A percentile compares a stretch with the other conserved stretches of the same genome.
phyloP scores from a whole-genome alignment of 768 basidiomycete species.

The Cyclocybe cylindracea region DNA sequence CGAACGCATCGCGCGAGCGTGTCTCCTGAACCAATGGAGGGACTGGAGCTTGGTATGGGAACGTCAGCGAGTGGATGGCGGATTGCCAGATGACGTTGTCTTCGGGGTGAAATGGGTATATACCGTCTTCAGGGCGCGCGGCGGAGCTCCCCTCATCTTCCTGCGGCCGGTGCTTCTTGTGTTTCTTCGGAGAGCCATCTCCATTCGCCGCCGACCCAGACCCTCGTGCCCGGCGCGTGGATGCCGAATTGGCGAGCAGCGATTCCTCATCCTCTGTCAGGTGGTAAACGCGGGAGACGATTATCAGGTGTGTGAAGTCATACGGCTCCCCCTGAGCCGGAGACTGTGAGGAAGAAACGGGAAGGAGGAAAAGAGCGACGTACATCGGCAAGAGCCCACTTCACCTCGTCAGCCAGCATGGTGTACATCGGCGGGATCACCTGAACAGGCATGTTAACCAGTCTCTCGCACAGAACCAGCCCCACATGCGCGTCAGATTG shows the following conservation, averaged over 20 bases:
- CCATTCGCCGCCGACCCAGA: slow-evolving; percentile 10
- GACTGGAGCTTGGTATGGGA: slow-evolving; percentile 51
- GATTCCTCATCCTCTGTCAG: slow-evolving; percentile 72
- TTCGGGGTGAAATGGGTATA: slow-evolving; percentile 84
- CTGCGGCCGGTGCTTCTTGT: slow-evolving; percentile 37
- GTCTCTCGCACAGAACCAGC: slow-evolving; percentile 81
- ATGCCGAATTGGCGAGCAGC: slow-evolving; percentile 43
- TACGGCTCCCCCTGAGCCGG: slow-evolving; percentile 57
- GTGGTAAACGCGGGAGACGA: slow-evolving; percentile 80
- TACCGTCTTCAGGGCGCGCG: slow-evolving; percentile 43
- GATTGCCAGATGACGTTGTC: slow-evolving; percentile 60
- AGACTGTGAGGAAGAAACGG: neutral
- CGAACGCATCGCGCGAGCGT: slow-evolving; percentile 67
- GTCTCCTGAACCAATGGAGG: slow-evolving; percentile 39
- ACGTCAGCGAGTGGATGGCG: slow-evolving; percentile 52
- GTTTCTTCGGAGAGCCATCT: slow-evolving; percentile 34
- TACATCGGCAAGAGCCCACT: slow-evolving; percentile 68
- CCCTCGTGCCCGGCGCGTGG: slow-evolving; percentile 16
- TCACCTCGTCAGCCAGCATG: slow-evolving; percentile 85
- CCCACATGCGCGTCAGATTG: slow-evolving; percentile 64
- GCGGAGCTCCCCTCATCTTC: slow-evolving; percentile 15
- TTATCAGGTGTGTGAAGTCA: slow-evolving; percentile 69
- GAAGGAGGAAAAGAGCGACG: slow-evolving; percentile 21
- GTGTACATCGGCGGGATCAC: slow-evolving; percentile 90
- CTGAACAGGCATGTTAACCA: slow-evolving; percentile 96